These are phyloP conservation scores for Paraphaeosphaeria minitans DNA, from an alignment of 2,329 filamentous ascomycete species.

Conservation along the genomic window DNA sequence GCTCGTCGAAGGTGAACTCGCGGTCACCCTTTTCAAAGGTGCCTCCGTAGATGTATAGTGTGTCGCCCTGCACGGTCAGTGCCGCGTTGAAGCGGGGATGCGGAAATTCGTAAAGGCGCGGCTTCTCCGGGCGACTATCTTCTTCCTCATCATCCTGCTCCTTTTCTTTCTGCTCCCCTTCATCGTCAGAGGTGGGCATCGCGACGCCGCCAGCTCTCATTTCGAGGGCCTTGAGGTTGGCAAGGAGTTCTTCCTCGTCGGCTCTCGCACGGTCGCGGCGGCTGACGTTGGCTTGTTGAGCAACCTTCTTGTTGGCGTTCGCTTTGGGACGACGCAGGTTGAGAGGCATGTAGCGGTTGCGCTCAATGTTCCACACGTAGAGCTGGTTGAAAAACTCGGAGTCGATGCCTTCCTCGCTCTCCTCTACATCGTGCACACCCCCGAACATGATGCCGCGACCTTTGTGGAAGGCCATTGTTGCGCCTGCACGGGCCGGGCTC, in stretches of 20 bases:
- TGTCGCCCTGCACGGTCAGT: slow-evolving; percentile 87
- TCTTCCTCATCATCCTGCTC: slow-evolving; percentile 54
- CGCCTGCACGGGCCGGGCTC: slow-evolving; percentile 79
- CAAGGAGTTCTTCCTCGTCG: slow-evolving; percentile 87
- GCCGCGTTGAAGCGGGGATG: slow-evolving; percentile 91
- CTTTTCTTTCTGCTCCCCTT: slow-evolving; percentile 36
- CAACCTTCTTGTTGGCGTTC: slow-evolving; percentile 64
- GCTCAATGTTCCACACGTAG: slow-evolving; percentile 92
- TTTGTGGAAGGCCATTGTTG: slow-evolving; percentile 94
- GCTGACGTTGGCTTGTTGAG: slow-evolving; percentile 38
- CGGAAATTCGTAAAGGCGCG: slow-evolving; percentile 78
- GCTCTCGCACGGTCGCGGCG: slow-evolving; percentile 77
- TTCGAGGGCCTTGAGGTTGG: slow-evolving; percentile 84
- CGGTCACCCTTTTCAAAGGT: slow-evolving; percentile 94
- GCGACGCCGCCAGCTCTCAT: slow-evolving; percentile 68
- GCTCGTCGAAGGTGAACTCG: slow-evolving; percentile 94
- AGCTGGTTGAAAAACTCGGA: slow-evolving; percentile 95
- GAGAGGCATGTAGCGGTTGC: slow-evolving; percentile 92
- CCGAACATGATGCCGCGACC: slow-evolving; percentile 92
- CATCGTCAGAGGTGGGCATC: slow-evolving; percentile 44
- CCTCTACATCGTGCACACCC: slow-evolving; percentile 90
- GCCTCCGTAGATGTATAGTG: slow-evolving; percentile 91
- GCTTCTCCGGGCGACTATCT: slow-evolving; percentile 59
- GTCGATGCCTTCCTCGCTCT: slow-evolving; percentile 92
- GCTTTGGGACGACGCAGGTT: slow-evolving; percentile 74